These are phyloP conservation scores for Microdochium trichocladiopsis DNA, from an alignment of 2,329 filamentous ascomycete genomes.

Conservation along the genomic window DNA sequence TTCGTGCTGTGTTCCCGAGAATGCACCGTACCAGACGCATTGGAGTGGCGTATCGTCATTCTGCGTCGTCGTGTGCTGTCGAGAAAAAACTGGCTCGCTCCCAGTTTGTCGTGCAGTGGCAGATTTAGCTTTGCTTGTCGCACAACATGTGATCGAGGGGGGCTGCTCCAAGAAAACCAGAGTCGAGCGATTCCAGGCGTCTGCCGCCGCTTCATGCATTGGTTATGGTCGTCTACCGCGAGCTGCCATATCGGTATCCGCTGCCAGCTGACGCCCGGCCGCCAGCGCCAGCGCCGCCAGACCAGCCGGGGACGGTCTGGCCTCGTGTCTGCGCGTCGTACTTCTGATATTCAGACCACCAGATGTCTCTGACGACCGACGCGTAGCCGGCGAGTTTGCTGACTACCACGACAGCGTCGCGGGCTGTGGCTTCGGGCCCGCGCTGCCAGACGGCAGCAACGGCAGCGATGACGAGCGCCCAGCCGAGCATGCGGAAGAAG, in stretches of 20 bases:
- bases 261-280: conserved; percentile 7
- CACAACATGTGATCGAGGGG: too few relatives aligned
- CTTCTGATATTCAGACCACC: conserved; percentile 48
- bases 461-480: conserved; percentile 47
- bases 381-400: conserved; percentile 37
- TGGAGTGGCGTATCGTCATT: too few relatives aligned
- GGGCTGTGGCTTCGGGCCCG: conserved; percentile 56
- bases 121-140: too few relatives aligned
- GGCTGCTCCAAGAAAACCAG: too few relatives aligned
- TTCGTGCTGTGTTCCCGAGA: too few relatives aligned
- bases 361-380: conserved; percentile 43
- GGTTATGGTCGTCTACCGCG: not conserved
- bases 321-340: conserved; percentile 41
- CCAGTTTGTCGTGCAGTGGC: too few relatives aligned
- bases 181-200: too few relatives aligned
- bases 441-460: conserved; percentile 55
- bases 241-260: not conserved
- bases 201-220: not conserved
- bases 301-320: not conserved
- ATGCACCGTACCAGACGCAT: too few relatives aligned
- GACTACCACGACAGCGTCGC: conserved; percentile 44
- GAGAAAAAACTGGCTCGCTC: too few relatives aligned
- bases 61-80: too few relatives aligned
- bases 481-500: conserved; percentile 55
- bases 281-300: conserved; percentile 8